Percentiles rank a stretch among this genome's conserved stretches.
These are phyloP conservation scores for Erodium moschatum DNA, from an alignment of 441 rosid species.

Conservation along the genomic window DNA sequence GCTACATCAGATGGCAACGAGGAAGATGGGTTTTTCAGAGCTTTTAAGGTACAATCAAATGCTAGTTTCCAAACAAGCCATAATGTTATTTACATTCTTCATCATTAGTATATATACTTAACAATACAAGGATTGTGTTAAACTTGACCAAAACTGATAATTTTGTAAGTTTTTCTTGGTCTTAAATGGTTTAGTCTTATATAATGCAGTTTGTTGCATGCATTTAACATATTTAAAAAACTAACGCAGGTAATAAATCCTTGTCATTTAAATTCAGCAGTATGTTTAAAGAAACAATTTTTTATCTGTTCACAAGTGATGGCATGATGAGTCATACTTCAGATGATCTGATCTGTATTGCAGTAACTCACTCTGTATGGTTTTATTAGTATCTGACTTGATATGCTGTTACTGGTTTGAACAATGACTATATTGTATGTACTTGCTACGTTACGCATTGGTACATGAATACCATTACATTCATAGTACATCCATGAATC, in stretches of 20 bases:
- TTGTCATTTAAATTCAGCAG: neutral
- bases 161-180: too few species aligned
- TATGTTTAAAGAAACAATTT: neutral
- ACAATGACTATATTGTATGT: neutral
- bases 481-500: too few species aligned
- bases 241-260: neutral
- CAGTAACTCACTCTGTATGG: neutral
- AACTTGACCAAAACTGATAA: too few species aligned
- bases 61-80: neutral
- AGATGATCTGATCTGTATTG: neutral
- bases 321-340: neutral
- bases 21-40: conserved; percentile 86
- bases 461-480: neutral
- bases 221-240: neutral
- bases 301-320: neutral
- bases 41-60: conserved; percentile 59
- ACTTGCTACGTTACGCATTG: too few species aligned
- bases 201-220: neutral
- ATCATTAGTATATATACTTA: too few species aligned
- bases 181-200: too few species aligned
- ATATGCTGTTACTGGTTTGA: neutral
- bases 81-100: neutral
- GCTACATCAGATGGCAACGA: conserved; percentile 75
- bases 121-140: too few species aligned
- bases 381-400: neutral